Base-by-base conservation (phyloP, 768 basidiomycete species). In the Kwoniella botswanensis region DNA sequence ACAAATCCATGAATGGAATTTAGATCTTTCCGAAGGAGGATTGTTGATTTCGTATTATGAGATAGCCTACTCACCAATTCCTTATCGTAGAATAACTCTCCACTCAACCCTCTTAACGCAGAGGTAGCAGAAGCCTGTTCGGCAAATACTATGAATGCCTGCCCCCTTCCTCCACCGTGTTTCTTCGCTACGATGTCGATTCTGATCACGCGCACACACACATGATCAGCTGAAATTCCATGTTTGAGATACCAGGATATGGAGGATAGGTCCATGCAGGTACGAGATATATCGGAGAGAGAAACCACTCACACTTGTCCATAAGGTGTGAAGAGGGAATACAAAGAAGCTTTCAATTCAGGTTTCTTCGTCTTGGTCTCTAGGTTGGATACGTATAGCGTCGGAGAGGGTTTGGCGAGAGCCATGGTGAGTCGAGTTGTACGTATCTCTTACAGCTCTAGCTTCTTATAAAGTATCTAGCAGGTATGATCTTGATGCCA, bases 101-200 rank as follows among this genome's bases (percentile, higher is more conserved):
- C 96, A 79, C 93, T 92, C 81, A 94, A 91, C 57, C 91, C 93
- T 60, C 96, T 88, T 89, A 98, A 88, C 44, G 96, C 96, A 65
- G 93, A 89, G 5, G 96, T 98, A 68, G 94, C 93, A 65, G 90
- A 89, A 11, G 92, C 89, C 61, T 96, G 89, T 85, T 98, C 96
- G 62, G 89, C 88, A 85, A 97, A 98, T 77, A 96, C 94, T 79
- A 98, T 90, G 85, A 97, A 98, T 1, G 96, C 96, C 84, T 97
- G 94, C 22, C 94, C 95, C 74, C 91, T 88, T 90, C 92, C 93
- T 84, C 90, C 92, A 69, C 88, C 85, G 81, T 87, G 88, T 84
- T 96, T 94, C 26, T 91, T 89, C 24, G 95, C 94, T 68, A 98
- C 88, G 70, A 98, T 89, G 83, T 98, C 96, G 86, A 98, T 89